A percentile compares a stretch with the other conserved stretches of the same genome.
These are phyloP conservation scores for Zalerion maritima DNA, from an alignment of 495 filamentous ascomycete genomes.

Conservation along the genomic window DNA sequence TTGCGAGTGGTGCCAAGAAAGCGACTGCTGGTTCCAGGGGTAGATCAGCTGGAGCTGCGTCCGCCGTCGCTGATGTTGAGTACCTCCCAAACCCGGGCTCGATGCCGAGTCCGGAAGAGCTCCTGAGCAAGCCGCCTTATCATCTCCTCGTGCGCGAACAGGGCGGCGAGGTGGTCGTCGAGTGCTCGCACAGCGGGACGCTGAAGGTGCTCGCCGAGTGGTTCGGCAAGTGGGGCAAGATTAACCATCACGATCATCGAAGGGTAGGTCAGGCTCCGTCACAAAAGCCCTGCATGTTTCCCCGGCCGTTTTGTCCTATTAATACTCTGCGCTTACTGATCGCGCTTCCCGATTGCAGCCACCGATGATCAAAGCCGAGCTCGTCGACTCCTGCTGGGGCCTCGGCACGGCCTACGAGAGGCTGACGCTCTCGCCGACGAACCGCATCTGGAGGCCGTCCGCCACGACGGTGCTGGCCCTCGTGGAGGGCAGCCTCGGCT, in stretches of 20 bases:
- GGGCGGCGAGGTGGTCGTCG: conserved; percentile 13
- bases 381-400: conserved; percentile 22
- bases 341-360: too few relatives aligned
- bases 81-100: conserved; percentile 16
- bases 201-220: conserved; percentile 23
- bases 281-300: too few relatives aligned
- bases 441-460: conserved; percentile 12
- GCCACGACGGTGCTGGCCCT: conserved; percentile 21
- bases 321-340: background rate
- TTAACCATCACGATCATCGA: conserved; percentile 18
- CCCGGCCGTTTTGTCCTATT: background rate
- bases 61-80: conserved; percentile 9
- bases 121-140: conserved; percentile 25
- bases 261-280: conserved; percentile 10
- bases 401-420: conserved; percentile 22
- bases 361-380: conserved; percentile 16
- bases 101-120: conserved; percentile 20
- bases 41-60: too few relatives aligned
- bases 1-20: too few relatives aligned
- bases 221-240: conserved; percentile 21
- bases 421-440: conserved; percentile 15
- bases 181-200: conserved; percentile 25
- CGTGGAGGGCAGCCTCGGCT: conserved; percentile 24
- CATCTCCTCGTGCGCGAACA: conserved; percentile 15
- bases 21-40: too few relatives aligned